phyloP scores from a whole-genome alignment of 1,284 basidiomycete genomes.

The Somion occarium region DNA sequence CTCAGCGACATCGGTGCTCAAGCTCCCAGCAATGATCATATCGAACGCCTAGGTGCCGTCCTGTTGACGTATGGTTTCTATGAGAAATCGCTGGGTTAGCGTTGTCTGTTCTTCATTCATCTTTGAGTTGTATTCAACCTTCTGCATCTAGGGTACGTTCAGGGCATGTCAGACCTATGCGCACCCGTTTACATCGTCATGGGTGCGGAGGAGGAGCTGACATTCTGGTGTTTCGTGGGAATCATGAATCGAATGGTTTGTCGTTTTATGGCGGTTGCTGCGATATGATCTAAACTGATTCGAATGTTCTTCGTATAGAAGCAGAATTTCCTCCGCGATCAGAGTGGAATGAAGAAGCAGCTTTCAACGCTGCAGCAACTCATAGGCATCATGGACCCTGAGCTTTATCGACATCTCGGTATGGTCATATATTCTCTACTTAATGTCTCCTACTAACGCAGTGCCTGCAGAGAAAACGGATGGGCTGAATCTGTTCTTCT shows the following conservation, averaged over 20 bases:
- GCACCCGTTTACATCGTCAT: constrained; percentile 92
- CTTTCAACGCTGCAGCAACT: constrained; percentile 86
- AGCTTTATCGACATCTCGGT: constrained; percentile 86
- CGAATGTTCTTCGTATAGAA: constrained; percentile 46
- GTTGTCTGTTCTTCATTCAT: constrained; percentile 19
- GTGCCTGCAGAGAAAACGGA: constrained; percentile 75
- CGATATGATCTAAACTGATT: background rate
- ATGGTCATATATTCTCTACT: constrained; percentile 13
- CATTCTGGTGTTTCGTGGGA: constrained; percentile 95
- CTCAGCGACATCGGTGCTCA: constrained; percentile 73
- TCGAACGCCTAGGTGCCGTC: constrained; percentile 74
- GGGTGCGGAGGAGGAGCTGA: constrained; percentile 82
- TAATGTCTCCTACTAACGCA: constrained; percentile 1
- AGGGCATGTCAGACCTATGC: constrained; percentile 97
- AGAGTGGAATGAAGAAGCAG: constrained; percentile 96
- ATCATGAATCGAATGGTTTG: constrained; percentile 93
- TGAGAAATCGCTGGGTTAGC: constrained; percentile 77
- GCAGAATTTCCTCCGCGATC: constrained; percentile 93
- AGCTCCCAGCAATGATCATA: constrained; percentile 83
- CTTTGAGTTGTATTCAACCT: constrained; percentile 3
- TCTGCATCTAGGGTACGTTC: constrained; percentile 68
- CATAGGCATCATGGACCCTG: constrained; percentile 91
- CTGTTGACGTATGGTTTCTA: constrained; percentile 93
- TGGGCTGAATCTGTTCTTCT: constrained; percentile 95
- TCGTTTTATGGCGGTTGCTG: constrained; percentile 13